Base-by-base conservation (phyloP, 1,284 basidiomycete species). In the Trichosporon sp. region DNA sequence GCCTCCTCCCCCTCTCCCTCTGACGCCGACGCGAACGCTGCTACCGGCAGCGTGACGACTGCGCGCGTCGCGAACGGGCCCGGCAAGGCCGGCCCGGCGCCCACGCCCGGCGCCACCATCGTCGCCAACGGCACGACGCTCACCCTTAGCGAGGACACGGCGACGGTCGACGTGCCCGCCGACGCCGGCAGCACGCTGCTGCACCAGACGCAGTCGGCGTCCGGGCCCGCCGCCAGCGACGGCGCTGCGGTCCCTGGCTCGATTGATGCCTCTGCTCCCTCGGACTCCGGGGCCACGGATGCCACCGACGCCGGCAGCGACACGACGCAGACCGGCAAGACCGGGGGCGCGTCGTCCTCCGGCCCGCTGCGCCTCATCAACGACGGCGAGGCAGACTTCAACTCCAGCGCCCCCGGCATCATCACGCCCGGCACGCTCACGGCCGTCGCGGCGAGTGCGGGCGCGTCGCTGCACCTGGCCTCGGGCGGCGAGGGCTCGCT, bases 341-440 rank as follows among this genome's bases (percentile, higher is more conserved):
- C 5, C 34, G 34, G 6, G 34, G 34, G 21, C 12, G 21, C 27
- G 2, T 32, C 56, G 18, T n/a, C 29, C 15, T n/a, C 29, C 18
- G 56, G 56, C 29, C 56, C 56, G 29, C 29, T 60, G 27, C 29
- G 56, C 27, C 56, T 60, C 27, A 60, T 60, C 31, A 23, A 60
- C 56, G 56, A 60, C 29, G 56, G 25, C 12, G 53, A 58, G 13
- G 3, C 47, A 32, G 53, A 58, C 13, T 13, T 29, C 56, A 12
- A 6, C 18, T n/a, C 27, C 56, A 8, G 18, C 4, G 6, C 12
- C 27, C 8, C 25, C 12, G 27, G 56, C 18, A n/a, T 60, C 29
- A 60, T 60, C 18, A 60, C 56, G 53, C 53, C 53, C 53, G 53
- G 53, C 25, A 58, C 53, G 53, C 53, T 58, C 27, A 58, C 53